Percentiles rank a stretch among this genome's conserved stretches.
Conservation (phyloP, 345 rosid genomes). For the Rhodomyrtus tomentosa region DNA sequence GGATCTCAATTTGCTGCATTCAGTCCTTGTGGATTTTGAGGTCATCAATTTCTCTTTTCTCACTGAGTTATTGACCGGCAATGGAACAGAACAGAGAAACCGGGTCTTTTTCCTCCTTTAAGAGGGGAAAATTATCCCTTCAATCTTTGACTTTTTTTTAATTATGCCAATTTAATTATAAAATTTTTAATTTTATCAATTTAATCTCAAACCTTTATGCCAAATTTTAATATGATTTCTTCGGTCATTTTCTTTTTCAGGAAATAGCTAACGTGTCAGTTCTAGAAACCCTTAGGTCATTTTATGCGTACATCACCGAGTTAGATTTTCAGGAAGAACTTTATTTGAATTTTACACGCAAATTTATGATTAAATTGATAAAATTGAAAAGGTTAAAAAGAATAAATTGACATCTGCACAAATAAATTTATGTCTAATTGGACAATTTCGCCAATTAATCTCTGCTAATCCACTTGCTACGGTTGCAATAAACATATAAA, state of each 20-base stretch:
- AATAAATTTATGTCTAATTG: background rate
- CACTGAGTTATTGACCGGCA: background rate
- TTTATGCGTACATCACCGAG: accelerated
- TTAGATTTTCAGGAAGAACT: background rate
- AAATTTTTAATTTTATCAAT: background rate
- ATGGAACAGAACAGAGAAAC: background rate
- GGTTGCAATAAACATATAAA: background rate
- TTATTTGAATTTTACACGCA: background rate
- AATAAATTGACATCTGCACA: background rate
- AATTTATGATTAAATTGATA: accelerated
- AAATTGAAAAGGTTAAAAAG: background rate
- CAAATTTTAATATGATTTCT: too few relatives aligned
- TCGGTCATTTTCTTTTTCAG: background rate
- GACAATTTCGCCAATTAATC: background rate
- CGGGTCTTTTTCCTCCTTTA: background rate
- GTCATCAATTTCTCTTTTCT: background rate
- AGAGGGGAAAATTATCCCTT: background rate
- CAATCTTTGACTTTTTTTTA: background rate
- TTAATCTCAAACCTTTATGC: background rate
- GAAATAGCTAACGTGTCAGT: accelerated
- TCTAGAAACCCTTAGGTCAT: accelerated
- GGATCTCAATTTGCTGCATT: background rate
- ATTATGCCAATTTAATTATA: background rate
- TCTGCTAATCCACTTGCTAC: background rate
- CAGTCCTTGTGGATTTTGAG: background rate